Evolutionary conservation across 768 basidiomycete species (phyloP).

Genomic region (Suillus subalutaceus): DNA sequence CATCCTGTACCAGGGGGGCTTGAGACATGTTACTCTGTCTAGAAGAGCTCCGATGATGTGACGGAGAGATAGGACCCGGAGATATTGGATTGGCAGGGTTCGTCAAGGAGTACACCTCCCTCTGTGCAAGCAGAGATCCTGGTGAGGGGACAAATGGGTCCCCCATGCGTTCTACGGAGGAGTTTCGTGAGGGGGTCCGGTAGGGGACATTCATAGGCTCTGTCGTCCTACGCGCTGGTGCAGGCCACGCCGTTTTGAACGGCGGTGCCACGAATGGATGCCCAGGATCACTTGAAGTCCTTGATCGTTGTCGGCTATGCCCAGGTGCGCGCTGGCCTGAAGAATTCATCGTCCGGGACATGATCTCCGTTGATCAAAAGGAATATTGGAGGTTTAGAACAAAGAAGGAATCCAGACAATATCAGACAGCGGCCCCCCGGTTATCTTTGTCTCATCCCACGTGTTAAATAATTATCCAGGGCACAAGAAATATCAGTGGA

Average conservation of each 20-base stretch:
- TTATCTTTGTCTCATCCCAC: slow-evolving; percentile 2
- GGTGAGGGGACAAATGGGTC: slow-evolving; percentile 18
- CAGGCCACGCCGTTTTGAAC: slow-evolving; percentile 27
- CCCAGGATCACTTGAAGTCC: slow-evolving; percentile 28
- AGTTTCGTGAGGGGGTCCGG: slow-evolving; percentile 23
- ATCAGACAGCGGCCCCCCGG: not conserved
- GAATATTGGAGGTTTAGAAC: not conserved
- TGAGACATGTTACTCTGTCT: slow-evolving; percentile 23
- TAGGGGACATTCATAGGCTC: slow-evolving; percentile 17
- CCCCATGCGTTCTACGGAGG: slow-evolving; percentile 23
- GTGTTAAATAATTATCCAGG: not conserved
- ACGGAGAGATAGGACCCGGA: slow-evolving; percentile 20
- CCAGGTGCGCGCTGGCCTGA: slow-evolving; percentile 17
- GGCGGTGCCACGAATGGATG: slow-evolving; percentile 24
- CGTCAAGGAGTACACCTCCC: slow-evolving; percentile 13
- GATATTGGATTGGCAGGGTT: slow-evolving; percentile 21
- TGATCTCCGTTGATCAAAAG: not conserved
- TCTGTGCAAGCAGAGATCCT: slow-evolving; percentile 16
- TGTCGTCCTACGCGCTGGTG: slow-evolving; percentile 26
- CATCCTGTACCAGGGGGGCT: slow-evolving; percentile 19
- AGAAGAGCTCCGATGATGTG: slow-evolving; percentile 21
- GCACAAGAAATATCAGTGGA: not conserved
- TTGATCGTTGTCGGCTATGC: slow-evolving; percentile 18
- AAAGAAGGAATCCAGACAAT: not conserved
- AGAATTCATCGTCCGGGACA: slow-evolving; percentile 18